phyloP scores from a whole-genome alignment of 352 stramenopile species.

The Phytophthora kernoviae region DNA sequence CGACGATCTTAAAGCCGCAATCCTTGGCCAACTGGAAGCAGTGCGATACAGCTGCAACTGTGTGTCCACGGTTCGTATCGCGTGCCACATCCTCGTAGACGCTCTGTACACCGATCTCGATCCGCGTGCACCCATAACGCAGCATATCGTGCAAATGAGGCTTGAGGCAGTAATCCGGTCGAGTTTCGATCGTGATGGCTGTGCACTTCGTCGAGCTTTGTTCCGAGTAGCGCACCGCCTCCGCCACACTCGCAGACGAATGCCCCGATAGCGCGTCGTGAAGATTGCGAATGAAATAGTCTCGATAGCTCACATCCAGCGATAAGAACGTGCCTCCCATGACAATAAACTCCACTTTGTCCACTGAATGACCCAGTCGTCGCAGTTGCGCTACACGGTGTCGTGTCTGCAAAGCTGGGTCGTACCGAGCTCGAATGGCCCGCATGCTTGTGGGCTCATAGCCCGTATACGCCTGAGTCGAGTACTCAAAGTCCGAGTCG shows the following conservation, averaged over 20 bases:
- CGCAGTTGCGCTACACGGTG: conserved; percentile 91
- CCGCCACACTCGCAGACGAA: conserved; percentile 87
- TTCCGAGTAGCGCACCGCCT: conserved; percentile 95
- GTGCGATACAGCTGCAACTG: conserved; percentile 89
- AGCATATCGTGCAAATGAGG: conserved; percentile 97
- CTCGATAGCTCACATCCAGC: conserved; percentile 93
- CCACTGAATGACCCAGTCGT: conserved; percentile 91
- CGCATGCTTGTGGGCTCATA: conserved; percentile 98
- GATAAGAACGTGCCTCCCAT: conserved; percentile 98
- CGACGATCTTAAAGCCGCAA: conserved; percentile 98
- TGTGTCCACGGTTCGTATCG: conserved; percentile 95
- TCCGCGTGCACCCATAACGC: conserved; percentile 95
- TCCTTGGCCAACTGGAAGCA: conserved; percentile 90
- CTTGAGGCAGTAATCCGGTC: conserved; percentile 97
- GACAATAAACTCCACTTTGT: conserved; percentile 98
- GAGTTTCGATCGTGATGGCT: conserved; percentile 97
- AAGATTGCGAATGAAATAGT: conserved; percentile 97
- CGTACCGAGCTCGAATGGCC: conserved; percentile 95
- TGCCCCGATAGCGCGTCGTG: conserved; percentile 96
- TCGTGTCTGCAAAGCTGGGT: conserved; percentile 94
- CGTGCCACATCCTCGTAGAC: conserved; percentile 95
- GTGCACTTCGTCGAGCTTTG: conserved; percentile 87
- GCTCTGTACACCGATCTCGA: conserved; percentile 97
- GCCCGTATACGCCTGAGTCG: conserved; percentile 95
- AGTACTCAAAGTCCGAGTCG: conserved; percentile 98